phyloP scores from a whole-genome alignment of 1,284 basidiomycete genomes.

The Taiwanofungus camphoratus region DNA sequence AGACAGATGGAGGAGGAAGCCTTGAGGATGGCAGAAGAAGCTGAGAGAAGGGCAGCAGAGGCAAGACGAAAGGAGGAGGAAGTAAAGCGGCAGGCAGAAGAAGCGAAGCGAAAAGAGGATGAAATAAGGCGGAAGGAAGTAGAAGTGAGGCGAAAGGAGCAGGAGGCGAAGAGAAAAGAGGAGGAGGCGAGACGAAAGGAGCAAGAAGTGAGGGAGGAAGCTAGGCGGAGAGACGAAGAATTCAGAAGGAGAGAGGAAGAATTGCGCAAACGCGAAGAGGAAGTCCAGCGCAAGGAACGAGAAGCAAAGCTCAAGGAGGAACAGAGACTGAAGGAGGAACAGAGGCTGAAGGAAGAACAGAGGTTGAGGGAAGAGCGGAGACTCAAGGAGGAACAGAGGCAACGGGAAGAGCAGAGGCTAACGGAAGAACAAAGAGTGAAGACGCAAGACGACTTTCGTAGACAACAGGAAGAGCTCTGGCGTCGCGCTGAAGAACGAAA shows the following conservation, averaged over 20 bases:
- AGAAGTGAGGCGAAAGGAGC: constrained; percentile 19
- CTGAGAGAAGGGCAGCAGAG: constrained; percentile 14
- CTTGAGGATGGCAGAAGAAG: constrained; percentile 12
- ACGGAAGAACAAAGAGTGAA: background rate
- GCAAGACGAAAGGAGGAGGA: constrained; percentile 17
- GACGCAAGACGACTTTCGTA: constrained; percentile 13
- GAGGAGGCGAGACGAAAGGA: constrained; percentile 20
- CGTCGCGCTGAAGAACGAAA: constrained; percentile 17
- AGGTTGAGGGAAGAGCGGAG: constrained; percentile 10
- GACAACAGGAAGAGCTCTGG: constrained; percentile 21
- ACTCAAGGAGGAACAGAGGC: constrained; percentile 11
- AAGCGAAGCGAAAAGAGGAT: constrained; percentile 22
- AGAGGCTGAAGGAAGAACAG: constrained; percentile 10
- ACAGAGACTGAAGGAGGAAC: constrained; percentile 12
- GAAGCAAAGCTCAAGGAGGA: constrained; percentile 11
- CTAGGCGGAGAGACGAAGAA: constrained; percentile 26
- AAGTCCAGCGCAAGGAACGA: constrained; percentile 7
- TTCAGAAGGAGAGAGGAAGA: constrained; percentile 24
- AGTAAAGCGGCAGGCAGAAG: constrained; percentile 15
- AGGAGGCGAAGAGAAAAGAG: constrained; percentile 24
- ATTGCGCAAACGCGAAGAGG: constrained; percentile 11
- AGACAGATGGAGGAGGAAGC: constrained; percentile 13
- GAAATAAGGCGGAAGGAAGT: constrained; percentile 22
- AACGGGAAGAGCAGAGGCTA: constrained; percentile 1
- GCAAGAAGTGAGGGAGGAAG: constrained; percentile 16